These are phyloP conservation scores for Trichoderma sp. DNA, from an alignment of 2,329 filamentous ascomycete species.

Conservation along the genomic window DNA sequence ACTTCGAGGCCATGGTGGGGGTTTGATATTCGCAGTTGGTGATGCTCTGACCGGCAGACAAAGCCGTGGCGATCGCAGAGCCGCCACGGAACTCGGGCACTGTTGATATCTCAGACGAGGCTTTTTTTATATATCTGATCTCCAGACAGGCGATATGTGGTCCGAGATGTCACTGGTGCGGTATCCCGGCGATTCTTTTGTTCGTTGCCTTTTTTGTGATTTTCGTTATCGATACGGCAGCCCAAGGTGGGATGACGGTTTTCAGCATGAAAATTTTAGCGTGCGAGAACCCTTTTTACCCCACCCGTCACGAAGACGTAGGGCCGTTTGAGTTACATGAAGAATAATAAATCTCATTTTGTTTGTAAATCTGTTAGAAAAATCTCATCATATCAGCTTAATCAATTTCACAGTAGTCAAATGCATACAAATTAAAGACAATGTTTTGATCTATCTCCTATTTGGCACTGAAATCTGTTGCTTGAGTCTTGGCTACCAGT, in stretches of 20 bases:
- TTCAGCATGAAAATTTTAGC: conserved; percentile 15
- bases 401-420: background rate
- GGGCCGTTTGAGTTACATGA: background rate
- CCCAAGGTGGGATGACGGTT: background rate
- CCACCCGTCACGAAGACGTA: background rate
- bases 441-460: background rate
- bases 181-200: conserved; percentile 1
- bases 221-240: conserved; percentile 16
- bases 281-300: background rate
- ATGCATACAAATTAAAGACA: background rate
- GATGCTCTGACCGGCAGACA: conserved; percentile 2
- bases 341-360: background rate
- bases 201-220: conserved; percentile 10
- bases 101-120: background rate
- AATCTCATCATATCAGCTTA: background rate
- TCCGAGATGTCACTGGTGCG: background rate
- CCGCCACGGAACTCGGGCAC: background rate
- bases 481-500: background rate
- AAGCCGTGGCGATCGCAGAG: background rate
- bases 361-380: background rate
- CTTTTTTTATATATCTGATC: background rate
- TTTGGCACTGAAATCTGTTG: background rate
- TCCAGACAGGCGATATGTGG: background rate
- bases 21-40: conserved; percentile 4
- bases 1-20: conserved; percentile 18